phyloP scores from a whole-genome alignment of 176 grass and related monocot genomes.

The Hordeum marinum region DNA sequence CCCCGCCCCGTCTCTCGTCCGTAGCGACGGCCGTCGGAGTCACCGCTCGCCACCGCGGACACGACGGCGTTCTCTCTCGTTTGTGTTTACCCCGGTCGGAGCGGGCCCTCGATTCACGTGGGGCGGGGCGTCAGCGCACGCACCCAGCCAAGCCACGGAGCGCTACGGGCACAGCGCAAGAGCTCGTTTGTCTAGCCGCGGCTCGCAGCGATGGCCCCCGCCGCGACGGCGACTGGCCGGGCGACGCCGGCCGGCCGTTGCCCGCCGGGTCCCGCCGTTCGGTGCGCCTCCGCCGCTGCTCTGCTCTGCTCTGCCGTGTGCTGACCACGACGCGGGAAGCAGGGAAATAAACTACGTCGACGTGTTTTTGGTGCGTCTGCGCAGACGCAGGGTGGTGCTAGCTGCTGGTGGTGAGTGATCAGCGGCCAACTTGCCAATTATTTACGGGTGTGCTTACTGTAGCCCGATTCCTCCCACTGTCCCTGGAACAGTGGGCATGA shows the following conservation, averaged over 20 bases:
- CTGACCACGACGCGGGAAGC: background rate
- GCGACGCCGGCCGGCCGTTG: background rate
- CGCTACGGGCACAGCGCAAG: background rate
- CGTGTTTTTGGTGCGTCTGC: background rate
- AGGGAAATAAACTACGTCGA: background rate
- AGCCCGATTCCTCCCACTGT: background rate
- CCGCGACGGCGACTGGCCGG: slow-evolving; percentile 13
- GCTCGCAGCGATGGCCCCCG: background rate
- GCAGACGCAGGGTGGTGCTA: background rate
- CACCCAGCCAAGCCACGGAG: background rate
- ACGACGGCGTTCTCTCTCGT: background rate
- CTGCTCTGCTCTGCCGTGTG: background rate
- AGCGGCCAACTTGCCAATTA: background rate
- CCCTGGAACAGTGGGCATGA: background rate
- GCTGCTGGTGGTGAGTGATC: background rate
- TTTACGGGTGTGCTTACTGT: background rate
- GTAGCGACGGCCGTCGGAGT: background rate
- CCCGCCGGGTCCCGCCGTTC: too few species aligned
- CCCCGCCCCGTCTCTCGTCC: too few species aligned
- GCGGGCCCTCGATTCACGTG: slow-evolving; percentile 7
- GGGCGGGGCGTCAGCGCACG: background rate
- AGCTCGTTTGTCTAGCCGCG: background rate
- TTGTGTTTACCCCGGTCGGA: too few species aligned
- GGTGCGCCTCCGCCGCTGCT: background rate
- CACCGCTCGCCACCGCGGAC: background rate